A percentile compares a stretch with the other conserved stretches of the same genome.
phyloP scores from a whole-genome alignment of 345 rosid genomes.

The Eucalyptus tenuipes region DNA sequence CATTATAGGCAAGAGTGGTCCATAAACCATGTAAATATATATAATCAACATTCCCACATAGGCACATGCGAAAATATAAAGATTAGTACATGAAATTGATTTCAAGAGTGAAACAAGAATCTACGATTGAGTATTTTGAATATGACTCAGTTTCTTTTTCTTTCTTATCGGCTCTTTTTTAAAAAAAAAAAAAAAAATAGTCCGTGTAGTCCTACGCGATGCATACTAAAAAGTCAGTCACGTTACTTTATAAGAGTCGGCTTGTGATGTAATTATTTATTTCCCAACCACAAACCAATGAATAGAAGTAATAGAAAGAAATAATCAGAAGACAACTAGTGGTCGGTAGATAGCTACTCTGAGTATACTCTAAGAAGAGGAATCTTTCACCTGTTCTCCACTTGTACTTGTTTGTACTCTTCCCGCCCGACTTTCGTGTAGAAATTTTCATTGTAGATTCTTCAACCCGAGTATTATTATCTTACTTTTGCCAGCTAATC shows the following conservation, averaged over 20 bases:
- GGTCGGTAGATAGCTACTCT: neutral
- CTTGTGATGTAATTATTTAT: neutral
- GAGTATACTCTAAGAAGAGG: neutral
- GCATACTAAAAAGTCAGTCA: neutral
- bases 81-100: neutral
- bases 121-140: neutral
- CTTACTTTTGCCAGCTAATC: neutral
- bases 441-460: neutral
- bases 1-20: neutral
- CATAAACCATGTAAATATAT: neutral
- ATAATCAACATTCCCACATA: neutral
- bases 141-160: neutral
- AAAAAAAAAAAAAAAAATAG: neutral
- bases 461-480: neutral
- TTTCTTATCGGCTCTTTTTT: neutral
- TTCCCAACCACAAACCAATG: neutral
- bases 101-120: neutral
- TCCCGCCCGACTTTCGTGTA: neutral
- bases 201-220: neutral
- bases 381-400: neutral
- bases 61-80: neutral
- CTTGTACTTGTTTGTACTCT: neutral
- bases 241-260: neutral
- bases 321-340: neutral
- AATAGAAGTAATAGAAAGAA: neutral